Conservation (phyloP, 768 basidiomycete species). For the Boletus sp. region DNA sequence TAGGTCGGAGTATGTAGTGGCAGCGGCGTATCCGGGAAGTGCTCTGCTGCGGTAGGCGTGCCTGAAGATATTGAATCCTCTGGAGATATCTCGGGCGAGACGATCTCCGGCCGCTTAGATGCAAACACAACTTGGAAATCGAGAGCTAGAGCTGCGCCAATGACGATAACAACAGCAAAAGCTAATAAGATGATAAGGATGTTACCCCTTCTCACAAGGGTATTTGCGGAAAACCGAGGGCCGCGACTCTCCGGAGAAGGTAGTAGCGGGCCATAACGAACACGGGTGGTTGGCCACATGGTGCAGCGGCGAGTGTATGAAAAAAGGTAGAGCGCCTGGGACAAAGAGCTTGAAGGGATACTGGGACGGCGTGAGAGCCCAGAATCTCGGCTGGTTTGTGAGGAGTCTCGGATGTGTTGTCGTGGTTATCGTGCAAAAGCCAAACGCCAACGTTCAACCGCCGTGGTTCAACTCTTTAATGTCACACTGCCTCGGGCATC, state of each 20-base stretch:
- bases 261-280: conserved; percentile 13
- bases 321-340: conserved; percentile 3
- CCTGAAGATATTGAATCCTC: background rate
- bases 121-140: conserved; percentile 7
- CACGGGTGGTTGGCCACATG: conserved; percentile 17
- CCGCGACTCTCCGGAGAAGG: conserved; percentile 2
- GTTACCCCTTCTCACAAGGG: conserved; percentile 4
- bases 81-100: background rate
- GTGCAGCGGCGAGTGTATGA: background rate
- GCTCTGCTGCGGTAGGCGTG: background rate
- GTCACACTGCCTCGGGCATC: too few species aligned
- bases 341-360: background rate
- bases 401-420: background rate
- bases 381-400: too few species aligned
- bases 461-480: too few species aligned
- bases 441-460: too few species aligned
- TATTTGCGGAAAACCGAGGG: conserved; percentile 4
- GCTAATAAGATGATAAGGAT: conserved; percentile 5
- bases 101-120: conserved; percentile 2
- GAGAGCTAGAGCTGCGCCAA: conserved; percentile 10
- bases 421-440: background rate
- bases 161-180: conserved; percentile 8
- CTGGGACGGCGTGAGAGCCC: background rate
- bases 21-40: background rate
- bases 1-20: background rate